These are phyloP conservation scores for Ophiostoma himal-ulmi DNA, from an alignment of 2,329 filamentous ascomycete species.

Conservation along the genomic window DNA sequence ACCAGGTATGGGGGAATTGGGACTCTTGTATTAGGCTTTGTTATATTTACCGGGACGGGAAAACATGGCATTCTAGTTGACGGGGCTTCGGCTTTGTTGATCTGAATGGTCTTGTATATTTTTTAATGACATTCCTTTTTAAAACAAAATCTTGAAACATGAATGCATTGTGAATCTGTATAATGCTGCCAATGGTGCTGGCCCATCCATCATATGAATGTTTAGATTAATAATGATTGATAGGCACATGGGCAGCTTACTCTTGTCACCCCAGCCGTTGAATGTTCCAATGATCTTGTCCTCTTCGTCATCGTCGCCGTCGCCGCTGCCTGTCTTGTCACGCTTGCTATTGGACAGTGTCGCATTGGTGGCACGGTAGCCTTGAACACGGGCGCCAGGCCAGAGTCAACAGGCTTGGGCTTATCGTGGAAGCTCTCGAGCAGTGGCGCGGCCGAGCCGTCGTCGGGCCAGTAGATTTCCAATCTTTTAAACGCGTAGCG, in stretches of 20 bases:
- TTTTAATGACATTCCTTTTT: slow-evolving; percentile 1
- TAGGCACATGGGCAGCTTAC: too few species aligned
- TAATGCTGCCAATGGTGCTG: too few species aligned
- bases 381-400: neutral
- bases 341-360: too few species aligned
- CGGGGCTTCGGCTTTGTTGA: neutral
- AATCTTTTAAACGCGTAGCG: neutral
- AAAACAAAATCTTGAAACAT: neutral
- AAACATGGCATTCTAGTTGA: neutral
- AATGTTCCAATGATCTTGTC: too few species aligned
- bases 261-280: too few species aligned
- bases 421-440: too few species aligned
- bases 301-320: too few species aligned
- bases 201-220: too few species aligned
- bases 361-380: neutral
- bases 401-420: too few species aligned
- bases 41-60: neutral
- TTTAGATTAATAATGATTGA: too few species aligned
- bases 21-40: neutral
- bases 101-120: neutral
- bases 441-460: neutral
- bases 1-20: neutral
- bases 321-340: too few species aligned
- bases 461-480: neutral
- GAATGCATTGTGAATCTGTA: neutral